Base-by-base conservation (phyloP, 257 asterid genomes). In the Ilex asprella region DNA sequence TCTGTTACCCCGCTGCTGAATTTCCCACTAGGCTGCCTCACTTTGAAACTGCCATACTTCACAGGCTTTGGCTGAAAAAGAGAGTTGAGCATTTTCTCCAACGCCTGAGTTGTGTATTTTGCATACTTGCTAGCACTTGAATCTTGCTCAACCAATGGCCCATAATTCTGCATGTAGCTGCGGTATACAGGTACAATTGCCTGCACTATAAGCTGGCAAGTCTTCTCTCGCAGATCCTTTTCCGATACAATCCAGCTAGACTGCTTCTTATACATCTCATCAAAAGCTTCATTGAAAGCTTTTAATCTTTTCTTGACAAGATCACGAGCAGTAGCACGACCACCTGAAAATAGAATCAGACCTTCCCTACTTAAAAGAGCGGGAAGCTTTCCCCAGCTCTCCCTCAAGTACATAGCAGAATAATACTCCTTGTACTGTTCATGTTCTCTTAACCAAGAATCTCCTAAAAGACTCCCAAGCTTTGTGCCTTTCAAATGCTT, bases 401-500 rank as follows among this genome's bases (percentile, higher is more conserved):
- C 91, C 52, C 75, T 77, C 73, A 86, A 70, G 75, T 80, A 92
- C 56, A 69, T 55, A 30, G 69, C 71, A 49, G 79, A 73, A 50
- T 78, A 76, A 39, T 82, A 68, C 65, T 85, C 84, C 27, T 67
- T 59, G 16, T 82, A 74, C 50, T 85, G 87, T 55, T 89, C 86
- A 9, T 76, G 75, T 14, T 75, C 71, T 63, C 65, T 70, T 56
- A 76, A 12, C 98, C 95, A 89, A 51, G 84, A 70, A 5, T 73
- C 21, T 58, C 97, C 97, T 95, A 92, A 71, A 47, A 92, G 49
- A 31, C 84, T 85, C 12, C 87, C 88, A 3, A 92, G 91, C 70
- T 85, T 78, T 32, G 84, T 83, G 47, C 81, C 88, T n/a, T 70
- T 76, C 16, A 70, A 59, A 49, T 58, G 79, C 76, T 68, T 82